Base-by-base conservation (phyloP, 2,329 filamentous ascomycete genomes). In the Aspergillus sp. region DNA sequence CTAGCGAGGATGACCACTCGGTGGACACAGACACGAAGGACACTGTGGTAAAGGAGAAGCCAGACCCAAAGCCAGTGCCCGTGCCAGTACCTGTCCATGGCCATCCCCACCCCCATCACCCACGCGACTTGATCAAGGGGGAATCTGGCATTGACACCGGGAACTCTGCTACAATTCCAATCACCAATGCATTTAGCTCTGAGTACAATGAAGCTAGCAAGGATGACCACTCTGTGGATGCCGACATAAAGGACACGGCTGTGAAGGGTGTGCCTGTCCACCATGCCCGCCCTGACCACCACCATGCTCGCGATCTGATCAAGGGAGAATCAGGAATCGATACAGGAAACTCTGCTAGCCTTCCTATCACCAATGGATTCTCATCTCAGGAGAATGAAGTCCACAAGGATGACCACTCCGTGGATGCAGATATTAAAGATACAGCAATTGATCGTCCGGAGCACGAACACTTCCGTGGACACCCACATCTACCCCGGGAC, bases 361-460 rank as follows among this genome's bases (percentile, higher is more conserved):
- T 66, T 5, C 59, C 57, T 0, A 50, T 64, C 1, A 36, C 62
- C 0, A 65, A 57, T 39, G 53, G 58, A 0, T 63, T 64, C 41
- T 57, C 15, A 0, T 55, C 52, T 4, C 54, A 52, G 13, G 66
- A 68, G 1, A 50, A 67, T 3, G 66, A 70, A 32, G 23, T 62
- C 5, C 55, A 66, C n/a, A 51, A 64, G 52, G 68, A 73, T 53
- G 63, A 71, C 54, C 70, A 72, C 54, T 58, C 65, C 0, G 56
- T 71, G 17, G 61, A 68, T n/a, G 32, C 38, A 13, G 62, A 67
- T 1, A 59, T 54, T 19, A 70, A 69, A 5, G 41, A 63, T 5
- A 30, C 47, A 1, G 13, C 17, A 8, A 27, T 50, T 15, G 15
- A 30, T 50, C 50, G 41, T n/a, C 59, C 63, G n/a, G 48, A 48